Base-by-base conservation (phyloP, 345 rosid species). In the Firmiana major region DNA sequence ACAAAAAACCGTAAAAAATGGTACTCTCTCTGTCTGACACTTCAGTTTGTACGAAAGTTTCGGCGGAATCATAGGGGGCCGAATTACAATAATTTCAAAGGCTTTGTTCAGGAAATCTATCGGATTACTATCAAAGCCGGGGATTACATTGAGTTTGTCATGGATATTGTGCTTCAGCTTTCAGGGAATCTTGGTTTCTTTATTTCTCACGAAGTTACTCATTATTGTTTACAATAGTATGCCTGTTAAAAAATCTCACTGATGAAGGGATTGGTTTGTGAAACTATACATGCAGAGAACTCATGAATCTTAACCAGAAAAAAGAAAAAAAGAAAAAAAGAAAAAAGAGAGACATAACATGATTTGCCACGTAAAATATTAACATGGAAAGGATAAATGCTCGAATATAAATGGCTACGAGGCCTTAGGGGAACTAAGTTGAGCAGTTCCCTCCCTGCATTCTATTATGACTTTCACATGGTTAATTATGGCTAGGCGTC, bases 41-140 rank as follows among this genome's bases (percentile, higher is more conserved):
- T 71, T 84, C 67, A 81, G 75, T 63, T 46, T 40, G 6, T 36
- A 58, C 83, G 77, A 15, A 34, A 60, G 76, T 10, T 74, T 66
- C 81, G 87, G 73, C 85, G 84, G 86, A 77, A 77, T 84, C 80
- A 73, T 31, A 45, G 89, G 86, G 58, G 58, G 24, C 15, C 65
- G 62, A 69, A 26, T 22, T 22, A 76, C 65, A 31, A 24, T 71
- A 26, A 21, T 60, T 34, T 51, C 9, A 9, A 15, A 7, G 86
- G 71, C 88, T 74, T 43, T 78, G 88, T 81, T 76, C 80, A 77
- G 72, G 71, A 62, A 74, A 84, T 79, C 73, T 69, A 19, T 4
- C 28, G 42, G 76, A 79, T 64, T 67, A 69, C 60, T 16, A 36
- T 60, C 43, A 81, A 70, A 77, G 77, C 80, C 58, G 62, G 77